phyloP scores from a whole-genome alignment of 2,329 filamentous ascomycete species.

The Curvularia lunata region DNA sequence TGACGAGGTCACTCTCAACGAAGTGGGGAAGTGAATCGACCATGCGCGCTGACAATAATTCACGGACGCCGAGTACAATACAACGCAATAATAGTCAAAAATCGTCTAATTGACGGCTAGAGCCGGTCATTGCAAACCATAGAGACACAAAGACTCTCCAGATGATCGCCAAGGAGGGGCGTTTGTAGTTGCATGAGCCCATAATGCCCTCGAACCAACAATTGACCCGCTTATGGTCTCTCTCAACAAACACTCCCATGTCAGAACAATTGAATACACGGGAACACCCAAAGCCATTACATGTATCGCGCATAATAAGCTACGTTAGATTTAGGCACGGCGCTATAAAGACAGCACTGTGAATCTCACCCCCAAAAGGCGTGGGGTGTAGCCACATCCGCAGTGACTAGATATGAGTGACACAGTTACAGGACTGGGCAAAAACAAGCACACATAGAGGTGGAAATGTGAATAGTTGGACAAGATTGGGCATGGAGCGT shows the following conservation, averaged over 20 bases:
- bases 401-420: neutral
- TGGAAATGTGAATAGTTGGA: neutral
- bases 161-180: constrained; percentile 20
- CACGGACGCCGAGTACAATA: constrained; percentile 15
- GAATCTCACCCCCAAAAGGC: neutral
- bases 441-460: neutral
- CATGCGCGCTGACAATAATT: constrained; percentile 17
- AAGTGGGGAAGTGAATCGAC: constrained; percentile 12
- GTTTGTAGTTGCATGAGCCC: constrained; percentile 14
- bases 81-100: constrained; percentile 9
- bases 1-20: constrained; percentile 20
- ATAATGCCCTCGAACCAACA: constrained; percentile 8
- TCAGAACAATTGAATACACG: constrained; percentile 8
- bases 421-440: neutral
- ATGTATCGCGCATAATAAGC: neutral
- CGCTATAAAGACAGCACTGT: neutral
- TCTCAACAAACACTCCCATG: neutral
- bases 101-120: constrained; percentile 10
- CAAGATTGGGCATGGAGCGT: neutral
- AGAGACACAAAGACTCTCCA: constrained; percentile 10
- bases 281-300: constrained; percentile 4
- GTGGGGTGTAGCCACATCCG: neutral
- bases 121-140: constrained; percentile 11
- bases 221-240: constrained; percentile 4
- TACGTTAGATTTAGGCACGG: too few relatives aligned